Percentiles rank a stretch among this genome's conserved stretches.
Evolutionary conservation across 176 grass and related monocot genomes (phyloP).

Genomic region (Poa annua): DNA sequence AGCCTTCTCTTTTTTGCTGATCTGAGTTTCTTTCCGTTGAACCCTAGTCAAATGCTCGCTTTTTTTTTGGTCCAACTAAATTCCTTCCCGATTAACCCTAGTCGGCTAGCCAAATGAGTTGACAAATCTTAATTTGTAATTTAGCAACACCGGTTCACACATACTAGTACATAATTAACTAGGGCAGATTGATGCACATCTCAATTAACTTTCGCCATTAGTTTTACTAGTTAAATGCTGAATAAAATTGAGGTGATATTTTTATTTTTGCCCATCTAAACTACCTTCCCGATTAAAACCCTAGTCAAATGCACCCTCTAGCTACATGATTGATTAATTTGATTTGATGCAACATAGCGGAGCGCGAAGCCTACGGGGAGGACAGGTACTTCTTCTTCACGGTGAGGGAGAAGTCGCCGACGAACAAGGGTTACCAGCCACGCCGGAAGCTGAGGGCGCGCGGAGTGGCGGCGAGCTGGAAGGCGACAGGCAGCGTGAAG

Average conservation of each 20-base stretch:
- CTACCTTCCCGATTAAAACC: neutral
- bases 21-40: neutral
- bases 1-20: neutral
- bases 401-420: neutral
- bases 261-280: neutral
- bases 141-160: too few species aligned
- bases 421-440: conserved; percentile 27
- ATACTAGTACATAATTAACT: too few species aligned
- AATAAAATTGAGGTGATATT: neutral
- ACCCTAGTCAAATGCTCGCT: neutral
- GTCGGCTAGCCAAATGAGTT: neutral
- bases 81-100: neutral
- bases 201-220: neutral
- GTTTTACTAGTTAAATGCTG: neutral
- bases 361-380: conserved; percentile 29
- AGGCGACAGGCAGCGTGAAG: conserved; percentile 19
- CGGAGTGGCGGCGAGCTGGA: conserved; percentile 11
- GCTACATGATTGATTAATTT: neutral
- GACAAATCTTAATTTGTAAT: too few species aligned
- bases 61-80: neutral
- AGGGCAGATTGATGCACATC: neutral
- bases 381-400: conserved; percentile 44
- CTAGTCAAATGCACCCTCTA: neutral
- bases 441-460: conserved; percentile 32
- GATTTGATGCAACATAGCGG: neutral